These are phyloP conservation scores for Chaetomium sp. DNA, from an alignment of 2,329 filamentous ascomycete species.

Conservation along the genomic window DNA sequence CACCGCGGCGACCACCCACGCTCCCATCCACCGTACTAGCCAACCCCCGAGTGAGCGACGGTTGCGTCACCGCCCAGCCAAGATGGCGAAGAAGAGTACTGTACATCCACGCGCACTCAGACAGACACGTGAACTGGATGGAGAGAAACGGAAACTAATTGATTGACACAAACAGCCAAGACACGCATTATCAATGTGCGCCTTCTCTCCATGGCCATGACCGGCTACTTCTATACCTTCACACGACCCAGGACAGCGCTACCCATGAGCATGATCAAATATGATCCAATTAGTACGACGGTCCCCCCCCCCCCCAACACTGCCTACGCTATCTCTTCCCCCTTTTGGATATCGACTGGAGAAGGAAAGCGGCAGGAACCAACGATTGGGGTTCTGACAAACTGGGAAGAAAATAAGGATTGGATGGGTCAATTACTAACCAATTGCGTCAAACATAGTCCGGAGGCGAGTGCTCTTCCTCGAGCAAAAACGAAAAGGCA, in stretches of 20 bases:
- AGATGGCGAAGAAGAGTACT: slow-evolving; percentile 25
- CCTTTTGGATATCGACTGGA: background rate
- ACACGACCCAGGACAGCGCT: slow-evolving; percentile 71
- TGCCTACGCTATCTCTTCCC: background rate
- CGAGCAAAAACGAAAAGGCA: slow-evolving; percentile 74
- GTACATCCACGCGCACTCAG: background rate
- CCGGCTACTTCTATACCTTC: slow-evolving; percentile 93
- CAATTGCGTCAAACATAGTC: slow-evolving; percentile 45
- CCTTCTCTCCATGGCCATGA: slow-evolving; percentile 97
- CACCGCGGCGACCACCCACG: background rate
- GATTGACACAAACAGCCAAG: slow-evolving; percentile 54
- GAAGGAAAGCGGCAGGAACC: background rate
- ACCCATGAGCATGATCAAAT: slow-evolving; percentile 96
- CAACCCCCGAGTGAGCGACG: background rate
- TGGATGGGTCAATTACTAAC: background rate
- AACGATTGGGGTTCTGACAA: background rate
- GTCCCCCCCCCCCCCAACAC: background rate
- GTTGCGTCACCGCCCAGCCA: background rate
- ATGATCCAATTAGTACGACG: slow-evolving; percentile 85
- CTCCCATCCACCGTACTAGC: background rate
- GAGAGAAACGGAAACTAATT: no score
- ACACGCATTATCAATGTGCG: slow-evolving; percentile 89
- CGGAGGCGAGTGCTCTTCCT: slow-evolving; percentile 94
- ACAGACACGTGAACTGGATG: no score
- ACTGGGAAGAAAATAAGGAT: background rate